Base-by-base conservation (phyloP, 2,329 filamentous ascomycete genomes). In the Paraphaeosphaeria sporulosa region DNA sequence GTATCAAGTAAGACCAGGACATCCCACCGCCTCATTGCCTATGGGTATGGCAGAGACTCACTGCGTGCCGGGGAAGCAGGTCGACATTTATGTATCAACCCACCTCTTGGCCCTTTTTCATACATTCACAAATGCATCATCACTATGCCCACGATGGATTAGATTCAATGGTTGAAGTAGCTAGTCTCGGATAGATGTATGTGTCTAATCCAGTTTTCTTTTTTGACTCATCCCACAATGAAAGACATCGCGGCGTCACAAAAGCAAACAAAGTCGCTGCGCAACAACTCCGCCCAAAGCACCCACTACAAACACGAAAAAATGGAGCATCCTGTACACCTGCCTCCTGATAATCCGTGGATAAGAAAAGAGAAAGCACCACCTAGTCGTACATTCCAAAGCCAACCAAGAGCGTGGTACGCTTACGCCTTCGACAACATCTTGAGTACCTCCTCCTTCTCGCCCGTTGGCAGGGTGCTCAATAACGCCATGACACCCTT, bases 401-500 rank as follows among this genome's bases (percentile, higher is more conserved):
- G 3, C 50, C 13, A 21, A 1, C 1, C 12, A 25, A 27, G 6
- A 19, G 34, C 50, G 12, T 10, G 19, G 6, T 44, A 44, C 23
- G 15, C 25, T 53, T 76, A 83, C 50, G 79, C 79, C 72, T 76
- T 79, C 38, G 69, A 68, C 65, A 84, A 62, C 71, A 78, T 85
- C 77, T 84, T 87, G 58, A 97, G 83, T 55, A 96, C 86, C 78
- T 91, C 87, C 80, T 97, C 93, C 77, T 93, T 91, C 85, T 99
- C 94, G 66, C 87, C 88, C 53, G 94, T 90, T 19, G 94, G 93
- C 82, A 99, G 87, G 77, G 94, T 93, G 71, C 90, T 89, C 69
- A 98, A 81, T 65, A 96, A 87, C 68, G 94, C 90, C 72, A 93
- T 89, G 23, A 99, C 89, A 71, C 95, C 94, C 84, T 91, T 94